phyloP scores from a whole-genome alignment of 2,329 filamentous ascomycete species.

The Xylariaceae sp. region DNA sequence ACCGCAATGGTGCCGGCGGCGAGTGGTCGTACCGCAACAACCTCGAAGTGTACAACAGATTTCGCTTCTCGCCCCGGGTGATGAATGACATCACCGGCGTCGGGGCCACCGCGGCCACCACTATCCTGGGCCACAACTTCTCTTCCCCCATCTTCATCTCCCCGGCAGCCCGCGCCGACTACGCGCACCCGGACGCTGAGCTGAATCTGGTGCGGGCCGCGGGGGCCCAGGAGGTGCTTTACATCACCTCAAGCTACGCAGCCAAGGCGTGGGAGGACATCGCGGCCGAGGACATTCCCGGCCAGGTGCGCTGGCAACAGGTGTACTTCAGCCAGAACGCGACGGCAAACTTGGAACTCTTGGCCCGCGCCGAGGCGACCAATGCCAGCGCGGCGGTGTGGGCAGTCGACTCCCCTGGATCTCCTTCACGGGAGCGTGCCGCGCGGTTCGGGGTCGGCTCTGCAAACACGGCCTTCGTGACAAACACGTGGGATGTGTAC shows the following conservation, averaged over 20 bases:
- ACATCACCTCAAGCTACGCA: too few relatives aligned
- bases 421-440: constrained; percentile 22
- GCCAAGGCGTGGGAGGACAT: too few relatives aligned
- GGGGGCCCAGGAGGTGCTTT: constrained; percentile 45
- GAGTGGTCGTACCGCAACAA: constrained; percentile 55
- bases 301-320: constrained; percentile 19
- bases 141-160: constrained; percentile 53
- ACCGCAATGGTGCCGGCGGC: constrained; percentile 50
- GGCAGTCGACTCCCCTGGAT: constrained; percentile 24
- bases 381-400: constrained; percentile 26
- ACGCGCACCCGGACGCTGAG: constrained; percentile 45
- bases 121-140: constrained; percentile 50
- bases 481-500: constrained; percentile 30
- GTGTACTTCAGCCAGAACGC: constrained; percentile 28
- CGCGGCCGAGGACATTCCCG: constrained; percentile 1
- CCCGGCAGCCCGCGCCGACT: constrained; percentile 43
- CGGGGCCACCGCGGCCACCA: too few relatives aligned
- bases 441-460: constrained; percentile 21
- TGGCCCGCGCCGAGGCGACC: constrained; percentile 4
- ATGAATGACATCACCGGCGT: constrained; percentile 44
- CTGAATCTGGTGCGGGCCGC: constrained; percentile 48
- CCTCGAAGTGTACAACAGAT: constrained; percentile 48
- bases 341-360: constrained; percentile 21
- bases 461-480: too few relatives aligned
- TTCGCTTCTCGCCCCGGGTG: constrained; percentile 44